These are phyloP conservation scores for Trametes gibbosa DNA, from an alignment of 768 basidiomycete species.

Conservation along the genomic window DNA sequence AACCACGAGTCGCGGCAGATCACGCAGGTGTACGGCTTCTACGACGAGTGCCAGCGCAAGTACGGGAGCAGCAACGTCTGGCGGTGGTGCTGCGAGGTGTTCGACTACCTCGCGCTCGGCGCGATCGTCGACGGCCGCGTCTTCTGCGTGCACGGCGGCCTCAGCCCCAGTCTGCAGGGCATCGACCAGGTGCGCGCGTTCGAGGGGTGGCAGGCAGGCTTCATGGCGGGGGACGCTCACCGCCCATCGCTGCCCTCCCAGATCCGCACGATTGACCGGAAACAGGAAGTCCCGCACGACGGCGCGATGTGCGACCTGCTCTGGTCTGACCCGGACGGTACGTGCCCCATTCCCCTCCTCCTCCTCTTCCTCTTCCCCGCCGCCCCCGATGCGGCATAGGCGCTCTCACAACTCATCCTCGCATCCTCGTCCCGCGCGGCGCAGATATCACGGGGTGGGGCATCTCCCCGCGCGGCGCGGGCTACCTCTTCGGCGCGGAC, in stretches of 20 bases:
- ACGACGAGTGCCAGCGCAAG: slow-evolving; percentile 96
- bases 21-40: slow-evolving; percentile 93
- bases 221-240: too few relatives aligned
- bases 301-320: slow-evolving; percentile 98
- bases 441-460: slow-evolving; percentile 93
- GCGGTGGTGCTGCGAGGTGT: slow-evolving; percentile 98
- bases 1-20: slow-evolving; percentile 99
- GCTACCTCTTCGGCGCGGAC: slow-evolving; percentile 91
- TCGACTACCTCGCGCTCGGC: slow-evolving; percentile 92
- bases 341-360: background rate
- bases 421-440: background rate
- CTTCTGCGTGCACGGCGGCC: slow-evolving; percentile 95
- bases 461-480: slow-evolving; percentile 95
- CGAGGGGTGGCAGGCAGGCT: background rate
- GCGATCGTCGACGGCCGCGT: slow-evolving; percentile 97
- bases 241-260: slow-evolving; percentile 24
- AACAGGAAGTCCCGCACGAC: slow-evolving; percentile 98
- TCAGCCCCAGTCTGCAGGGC: slow-evolving; percentile 83
- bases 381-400: too few relatives aligned
- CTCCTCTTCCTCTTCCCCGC: background rate
- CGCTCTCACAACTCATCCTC: background rate
- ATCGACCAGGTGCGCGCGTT: slow-evolving; percentile 79
- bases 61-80: slow-evolving; percentile 94
- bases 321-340: slow-evolving; percentile 99
- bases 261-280: slow-evolving; percentile 94